phyloP scores from a whole-genome alignment of 1,284 basidiomycete species.

The Naganishia sp. region DNA sequence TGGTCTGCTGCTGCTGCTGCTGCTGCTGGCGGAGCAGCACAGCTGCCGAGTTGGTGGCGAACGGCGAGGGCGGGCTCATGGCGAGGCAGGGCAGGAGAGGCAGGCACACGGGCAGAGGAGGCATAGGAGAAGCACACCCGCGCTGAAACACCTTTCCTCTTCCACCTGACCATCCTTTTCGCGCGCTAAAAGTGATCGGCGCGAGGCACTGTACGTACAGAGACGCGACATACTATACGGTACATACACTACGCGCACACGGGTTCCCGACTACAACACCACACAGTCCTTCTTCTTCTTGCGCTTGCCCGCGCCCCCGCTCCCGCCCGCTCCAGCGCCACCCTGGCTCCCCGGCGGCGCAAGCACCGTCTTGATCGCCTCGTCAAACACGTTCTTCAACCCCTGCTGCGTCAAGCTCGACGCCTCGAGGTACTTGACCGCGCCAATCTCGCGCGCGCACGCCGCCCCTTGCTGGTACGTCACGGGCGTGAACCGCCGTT shows the following conservation, averaged over 20 bases:
- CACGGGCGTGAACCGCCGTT: conserved; percentile 93
- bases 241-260: not conserved
- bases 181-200: too few species aligned
- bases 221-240: too few species aligned
- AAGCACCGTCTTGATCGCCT: conserved; percentile 49
- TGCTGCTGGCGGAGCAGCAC: conserved; percentile 5
- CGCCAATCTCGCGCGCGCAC: conserved; percentile 31
- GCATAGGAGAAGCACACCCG: too few species aligned
- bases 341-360: conserved; percentile 8
- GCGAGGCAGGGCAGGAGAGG: not conserved
- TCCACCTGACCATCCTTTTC: not conserved
- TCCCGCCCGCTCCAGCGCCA: not conserved
- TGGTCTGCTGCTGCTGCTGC: not conserved
- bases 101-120: too few species aligned
- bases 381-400: conserved; percentile 94
- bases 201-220: not conserved
- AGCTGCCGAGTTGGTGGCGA: conserved; percentile 7
- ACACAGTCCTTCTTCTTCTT: conserved; percentile 29
- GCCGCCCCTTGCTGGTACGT: conserved; percentile 53
- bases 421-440: conserved; percentile 35
- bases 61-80: conserved; percentile 8
- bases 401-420: conserved; percentile 93
- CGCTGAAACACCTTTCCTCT: not conserved
- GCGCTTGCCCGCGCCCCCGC: conserved; percentile 2
- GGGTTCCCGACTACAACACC: conserved; percentile 10